phyloP scores from a whole-genome alignment of 768 basidiomycete species.

The Amanita pseudoporphyria region DNA sequence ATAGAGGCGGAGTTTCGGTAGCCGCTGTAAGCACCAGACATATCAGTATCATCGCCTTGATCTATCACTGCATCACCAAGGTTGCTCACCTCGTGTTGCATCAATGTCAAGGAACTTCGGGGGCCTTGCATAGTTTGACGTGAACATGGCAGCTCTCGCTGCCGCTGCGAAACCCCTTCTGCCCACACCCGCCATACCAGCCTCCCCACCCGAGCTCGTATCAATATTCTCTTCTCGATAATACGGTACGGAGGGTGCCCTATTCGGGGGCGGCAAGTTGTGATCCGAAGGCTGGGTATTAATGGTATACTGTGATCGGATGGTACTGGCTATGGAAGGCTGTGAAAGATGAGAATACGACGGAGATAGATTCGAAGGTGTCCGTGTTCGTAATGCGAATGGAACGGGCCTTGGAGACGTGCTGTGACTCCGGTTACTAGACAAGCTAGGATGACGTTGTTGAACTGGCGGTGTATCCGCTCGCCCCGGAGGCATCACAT shows the following conservation, averaged over 20 bases:
- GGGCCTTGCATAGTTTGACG: slow-evolving; percentile 13
- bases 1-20: slow-evolving; percentile 35
- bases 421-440: not conserved
- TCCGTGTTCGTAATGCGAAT: not conserved
- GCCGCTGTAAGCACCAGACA: slow-evolving; percentile 12
- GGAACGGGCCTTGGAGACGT: not conserved
- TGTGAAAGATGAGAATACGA: not conserved
- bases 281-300: not conserved
- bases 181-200: slow-evolving; percentile 89
- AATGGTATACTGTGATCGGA: not conserved
- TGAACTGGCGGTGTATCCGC: slow-evolving; percentile 1
- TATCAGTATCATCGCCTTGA: not conserved
- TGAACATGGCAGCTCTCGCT: slow-evolving; percentile 41
- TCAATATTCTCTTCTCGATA: slow-evolving; percentile 34
- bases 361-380: not conserved
- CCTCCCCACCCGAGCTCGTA: slow-evolving; percentile 67
- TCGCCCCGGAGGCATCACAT: no score
- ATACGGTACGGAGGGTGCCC: not conserved
- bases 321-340: not conserved
- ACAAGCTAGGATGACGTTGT: slow-evolving; percentile 8
- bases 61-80: not conserved
- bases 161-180: slow-evolving; percentile 77
- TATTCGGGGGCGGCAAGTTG: slow-evolving; percentile 9
- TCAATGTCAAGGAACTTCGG: slow-evolving; percentile 41
- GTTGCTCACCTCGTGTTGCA: slow-evolving; percentile 27